Base-by-base conservation (phyloP, 2,329 filamentous ascomycete species). In the Fusarium stilboides region DNA sequence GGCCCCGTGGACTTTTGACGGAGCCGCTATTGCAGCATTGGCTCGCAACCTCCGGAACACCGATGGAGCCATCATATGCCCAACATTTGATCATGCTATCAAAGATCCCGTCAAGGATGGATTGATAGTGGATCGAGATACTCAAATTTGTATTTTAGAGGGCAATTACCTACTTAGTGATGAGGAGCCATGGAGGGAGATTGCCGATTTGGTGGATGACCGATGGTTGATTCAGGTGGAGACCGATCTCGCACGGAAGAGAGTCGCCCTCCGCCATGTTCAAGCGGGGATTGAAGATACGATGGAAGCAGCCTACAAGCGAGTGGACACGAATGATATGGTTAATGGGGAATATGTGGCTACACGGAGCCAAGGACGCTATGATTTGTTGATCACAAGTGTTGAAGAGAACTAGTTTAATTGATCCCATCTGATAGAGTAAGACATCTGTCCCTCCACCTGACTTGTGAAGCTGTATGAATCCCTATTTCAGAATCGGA, bases 281-380 rank as follows among this genome's bases (percentile, higher is more conserved):
- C 42, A 66, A 28, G 77, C 79, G 0, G 80, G 81, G 1, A 84
- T 84, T 47, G 81, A 84, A 68, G 69, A 68, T 8, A 84, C 91
- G 58, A 88, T 89, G 72, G 88, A 86, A 37, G 89, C 90, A 49
- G 94, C 91, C 0, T 83, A 88, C 49, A 87, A 83, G 74, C 84
- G 94, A 69, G 93, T 89, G 0, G 86, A 89, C 65, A 91, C 92
- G 79, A 97, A 94, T 78, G 94, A 97, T 81, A 79, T 97, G 66
- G 86, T 93, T 3, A 97, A 98, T 82, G 94, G 92, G 10, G 83
- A 82, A 72, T 89, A 96, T 79, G 93, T 97, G 76, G 80, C 94
- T 5, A 54, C 55, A 22, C 70, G 69, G 26, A 77, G 76, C 22
- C 47, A 56, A 28, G 71, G 72, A 8, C 71, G 75, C 8, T 74